A percentile compares a stretch with the other conserved stretches of the same genome.
Conservation (phyloP, 352 stramenopile species). For the Globisporangium nagaii region DNA sequence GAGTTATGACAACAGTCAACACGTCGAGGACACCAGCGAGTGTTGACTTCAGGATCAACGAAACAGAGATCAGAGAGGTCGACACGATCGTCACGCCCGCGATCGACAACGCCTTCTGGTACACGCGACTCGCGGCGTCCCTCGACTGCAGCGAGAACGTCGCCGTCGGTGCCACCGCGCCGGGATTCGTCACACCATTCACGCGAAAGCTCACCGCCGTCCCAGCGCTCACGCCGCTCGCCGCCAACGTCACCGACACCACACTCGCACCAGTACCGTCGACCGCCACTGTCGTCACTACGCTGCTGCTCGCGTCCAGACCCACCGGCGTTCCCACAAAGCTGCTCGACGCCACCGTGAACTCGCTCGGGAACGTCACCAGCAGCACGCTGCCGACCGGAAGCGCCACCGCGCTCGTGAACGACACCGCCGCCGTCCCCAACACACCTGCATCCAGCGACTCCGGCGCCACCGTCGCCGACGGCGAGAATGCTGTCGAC, state of each 20-base stretch:
- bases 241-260: constrained; percentile 23
- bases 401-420: constrained; percentile 33
- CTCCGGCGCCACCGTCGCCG: constrained; percentile 18
- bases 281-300: constrained; percentile 6
- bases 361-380: constrained; percentile 33
- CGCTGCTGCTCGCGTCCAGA: constrained; percentile 20
- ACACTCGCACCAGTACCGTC: constrained; percentile 7
- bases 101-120: constrained; percentile 19
- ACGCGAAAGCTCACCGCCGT: constrained; percentile 35
- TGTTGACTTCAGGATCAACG: neutral
- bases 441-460: constrained; percentile 22
- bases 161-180: constrained; percentile 23
- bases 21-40: constrained; percentile 20
- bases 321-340: constrained; percentile 16
- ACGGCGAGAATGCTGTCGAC: constrained; percentile 6
- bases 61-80: constrained; percentile 5
- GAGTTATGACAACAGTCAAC: constrained; percentile 12
- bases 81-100: constrained; percentile 19
- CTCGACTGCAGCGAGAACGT: constrained; percentile 30
- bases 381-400: constrained; percentile 25
- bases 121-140: constrained; percentile 22
- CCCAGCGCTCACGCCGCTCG: constrained; percentile 17
- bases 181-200: constrained; percentile 46
- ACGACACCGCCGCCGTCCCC: constrained; percentile 21
- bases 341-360: constrained; percentile 17